phyloP scores from a whole-genome alignment of 495 filamentous ascomycete genomes.

The Echria macrotheca region DNA sequence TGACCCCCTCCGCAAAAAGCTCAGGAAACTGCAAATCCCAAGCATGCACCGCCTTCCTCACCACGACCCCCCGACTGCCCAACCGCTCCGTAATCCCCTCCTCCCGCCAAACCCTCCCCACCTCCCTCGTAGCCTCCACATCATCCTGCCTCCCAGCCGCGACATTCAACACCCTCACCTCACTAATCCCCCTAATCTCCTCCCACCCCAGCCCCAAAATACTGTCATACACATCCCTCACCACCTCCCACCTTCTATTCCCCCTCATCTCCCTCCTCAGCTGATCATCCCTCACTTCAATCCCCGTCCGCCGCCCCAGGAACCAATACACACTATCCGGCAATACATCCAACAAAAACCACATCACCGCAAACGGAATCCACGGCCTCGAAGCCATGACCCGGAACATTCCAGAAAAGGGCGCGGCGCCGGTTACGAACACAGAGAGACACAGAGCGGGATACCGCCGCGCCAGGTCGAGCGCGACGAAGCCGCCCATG shows the following conservation, averaged over 20 bases:
- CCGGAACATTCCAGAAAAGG: constrained; percentile 17
- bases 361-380: constrained; percentile 13
- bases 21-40: constrained; percentile 33
- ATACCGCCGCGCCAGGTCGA: constrained; percentile 23
- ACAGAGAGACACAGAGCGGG: constrained; percentile 22
- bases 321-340: constrained; percentile 14
- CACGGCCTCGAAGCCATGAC: constrained; percentile 17
- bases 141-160: constrained; percentile 28
- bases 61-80: constrained; percentile 23
- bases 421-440: constrained; percentile 25
- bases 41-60: constrained; percentile 29
- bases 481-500: constrained; percentile 25
- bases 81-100: constrained; percentile 15
- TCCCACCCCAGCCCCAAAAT: constrained; percentile 11
- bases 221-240: constrained; percentile 14
- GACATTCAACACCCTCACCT: constrained; percentile 23
- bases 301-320: not conserved
- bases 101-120: constrained; percentile 19
- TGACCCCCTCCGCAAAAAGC: constrained; percentile 28
- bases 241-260: constrained; percentile 21
- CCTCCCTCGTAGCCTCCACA: constrained; percentile 21
- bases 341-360: constrained; percentile 12
- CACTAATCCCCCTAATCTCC: constrained; percentile 10
- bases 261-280: constrained; percentile 23
- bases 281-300: constrained; percentile 17